Evolutionary conservation across 352 stramenopile species (phyloP), one percentile per base, ranked within the genome.

Genomic region (Globisporangium perplexum): DNA sequence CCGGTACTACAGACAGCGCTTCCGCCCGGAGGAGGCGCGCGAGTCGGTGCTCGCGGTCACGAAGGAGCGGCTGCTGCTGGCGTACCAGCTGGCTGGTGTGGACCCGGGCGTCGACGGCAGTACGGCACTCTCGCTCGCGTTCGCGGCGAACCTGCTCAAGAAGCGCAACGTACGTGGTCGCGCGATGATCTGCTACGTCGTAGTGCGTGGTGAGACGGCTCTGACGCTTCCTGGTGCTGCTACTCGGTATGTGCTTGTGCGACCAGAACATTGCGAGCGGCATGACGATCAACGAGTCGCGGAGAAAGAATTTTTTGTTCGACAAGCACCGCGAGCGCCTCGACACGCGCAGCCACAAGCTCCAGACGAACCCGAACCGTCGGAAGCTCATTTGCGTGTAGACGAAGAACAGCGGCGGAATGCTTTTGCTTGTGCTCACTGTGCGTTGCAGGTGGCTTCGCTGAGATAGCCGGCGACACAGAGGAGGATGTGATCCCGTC

Each of bases 1-100:
- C 44, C 73, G 86, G 46, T 97, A 96, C 69, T 97, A 96, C 78
- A 88, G 86, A 44, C 89, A 97, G 68, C 72, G 64, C 44, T 95
- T 95, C 69, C 77, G 79, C 52, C 82, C 78, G 5, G 81, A 95
- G 23, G 84, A 95, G 43, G 66, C 63, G 26, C 77, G 85, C 28
- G 80, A 75, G 26, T 88, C 78, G 15, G 82, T 96, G 42, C 67
- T 89, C 31, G 84, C 84, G 22, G 79, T 71, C 18, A 87, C 77
- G 17, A 94, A 91, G 64, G 81, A 94, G 63, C 66, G 82, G 7
- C 57, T 94, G 26, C 51, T 94, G 53, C 69, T 92, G 22, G 67
- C 76, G 0, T 94, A 92, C 66, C 74, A 90, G 56, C 64, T 72
- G 23, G 81, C 81, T 8, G 81, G 83, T 28, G 68, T 93, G 28